Evolutionary conservation across 139 green algal species (phyloP).

Genomic region (Yamagishiella unicocca): DNA sequence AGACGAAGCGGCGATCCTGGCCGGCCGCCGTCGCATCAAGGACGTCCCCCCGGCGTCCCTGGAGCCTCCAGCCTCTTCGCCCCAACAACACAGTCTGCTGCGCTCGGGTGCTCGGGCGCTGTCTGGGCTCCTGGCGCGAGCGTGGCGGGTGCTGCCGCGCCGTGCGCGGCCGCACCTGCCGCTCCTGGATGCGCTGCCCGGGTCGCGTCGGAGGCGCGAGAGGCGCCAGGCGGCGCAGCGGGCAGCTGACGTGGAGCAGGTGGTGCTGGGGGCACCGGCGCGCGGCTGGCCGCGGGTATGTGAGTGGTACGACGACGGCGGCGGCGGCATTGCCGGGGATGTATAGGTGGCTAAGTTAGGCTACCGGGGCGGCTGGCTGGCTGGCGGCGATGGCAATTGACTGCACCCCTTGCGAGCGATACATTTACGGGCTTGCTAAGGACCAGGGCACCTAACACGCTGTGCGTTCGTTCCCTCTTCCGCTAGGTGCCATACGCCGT

Average conservation of each 20-base stretch:
- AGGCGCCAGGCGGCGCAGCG: not conserved
- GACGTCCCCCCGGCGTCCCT: not conserved
- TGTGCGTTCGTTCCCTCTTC: too few relatives aligned
- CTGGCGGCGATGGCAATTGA: too few relatives aligned
- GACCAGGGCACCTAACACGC: too few relatives aligned
- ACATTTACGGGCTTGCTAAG: too few relatives aligned
- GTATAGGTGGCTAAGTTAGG: too few relatives aligned
- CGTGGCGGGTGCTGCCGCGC: not conserved
- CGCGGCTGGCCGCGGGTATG: not conserved
- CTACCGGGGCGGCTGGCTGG: too few relatives aligned
- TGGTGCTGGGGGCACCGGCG: not conserved
- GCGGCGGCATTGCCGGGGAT: too few relatives aligned
- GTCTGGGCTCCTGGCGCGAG: not conserved
- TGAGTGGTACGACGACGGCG: too few relatives aligned
- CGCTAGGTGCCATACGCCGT: too few relatives aligned
- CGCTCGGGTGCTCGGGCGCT: not conserved
- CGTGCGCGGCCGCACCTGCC: not conserved
- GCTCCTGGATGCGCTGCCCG: not conserved
- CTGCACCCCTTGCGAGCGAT: too few relatives aligned
- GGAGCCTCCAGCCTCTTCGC: not conserved
- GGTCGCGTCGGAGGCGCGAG: not conserved
- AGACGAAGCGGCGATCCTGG: not conserved
- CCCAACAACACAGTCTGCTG: not conserved
- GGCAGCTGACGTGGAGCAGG: not conserved
- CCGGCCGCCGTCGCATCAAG: not conserved